phyloP scores from a whole-genome alignment of 495 filamentous ascomycete genomes.

The Annulohypoxylon moriforme region DNA sequence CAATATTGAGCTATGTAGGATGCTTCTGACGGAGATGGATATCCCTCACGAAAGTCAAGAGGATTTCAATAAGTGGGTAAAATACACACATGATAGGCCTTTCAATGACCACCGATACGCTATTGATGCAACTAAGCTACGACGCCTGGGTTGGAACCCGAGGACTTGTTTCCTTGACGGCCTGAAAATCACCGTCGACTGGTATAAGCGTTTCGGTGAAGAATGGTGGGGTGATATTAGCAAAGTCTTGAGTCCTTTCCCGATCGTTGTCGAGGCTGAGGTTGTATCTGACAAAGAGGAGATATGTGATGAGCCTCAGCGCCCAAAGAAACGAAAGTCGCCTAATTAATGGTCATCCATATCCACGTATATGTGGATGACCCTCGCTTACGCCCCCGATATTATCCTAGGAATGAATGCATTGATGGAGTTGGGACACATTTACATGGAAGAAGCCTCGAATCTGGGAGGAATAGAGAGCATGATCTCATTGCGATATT shows the following conservation, averaged over 20 bases:
- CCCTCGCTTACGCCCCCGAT: background rate
- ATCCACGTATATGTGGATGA: background rate
- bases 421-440: conserved; percentile 27
- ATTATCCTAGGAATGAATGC: conserved; percentile 9
- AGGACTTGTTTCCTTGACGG: conserved; percentile 70
- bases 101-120: conserved; percentile 80
- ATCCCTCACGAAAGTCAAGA: conserved; percentile 56
- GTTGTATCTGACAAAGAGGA: conserved; percentile 63
- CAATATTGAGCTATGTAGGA: conserved; percentile 67
- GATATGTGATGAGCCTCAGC: conserved; percentile 57
- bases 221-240: conserved; percentile 81
- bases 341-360: conserved; percentile 58
- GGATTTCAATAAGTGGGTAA: conserved; percentile 65
- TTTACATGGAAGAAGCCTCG: background rate
- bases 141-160: conserved; percentile 73
- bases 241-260: conserved; percentile 69
- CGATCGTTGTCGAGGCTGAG: conserved; percentile 62
- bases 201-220: conserved; percentile 72
- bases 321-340: conserved; percentile 56
- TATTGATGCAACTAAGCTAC: conserved; percentile 73
- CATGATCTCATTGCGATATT: conserved; percentile 2
- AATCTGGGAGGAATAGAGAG: conserved; percentile 7
- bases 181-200: conserved; percentile 72
- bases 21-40: conserved; percentile 65
- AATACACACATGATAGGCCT: conserved; percentile 74